These are phyloP conservation scores for Podospora pseudocomata DNA, from an alignment of 495 filamentous ascomycete species.

Conservation along the genomic window DNA sequence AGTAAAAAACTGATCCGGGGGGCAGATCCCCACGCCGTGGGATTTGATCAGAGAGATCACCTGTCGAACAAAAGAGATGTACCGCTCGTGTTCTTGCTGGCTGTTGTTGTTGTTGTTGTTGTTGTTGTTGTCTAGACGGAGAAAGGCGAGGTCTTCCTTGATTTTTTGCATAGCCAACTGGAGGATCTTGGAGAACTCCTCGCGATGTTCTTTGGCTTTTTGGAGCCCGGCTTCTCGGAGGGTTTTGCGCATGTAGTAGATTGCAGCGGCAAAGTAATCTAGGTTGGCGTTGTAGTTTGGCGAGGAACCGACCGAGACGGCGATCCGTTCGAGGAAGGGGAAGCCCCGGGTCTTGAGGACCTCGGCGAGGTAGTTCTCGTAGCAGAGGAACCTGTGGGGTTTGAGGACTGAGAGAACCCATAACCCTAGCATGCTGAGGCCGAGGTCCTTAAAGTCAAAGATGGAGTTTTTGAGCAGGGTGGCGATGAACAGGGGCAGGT, in stretches of 20 bases:
- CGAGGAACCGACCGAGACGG: constrained; percentile 25
- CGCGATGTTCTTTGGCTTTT: constrained; percentile 27
- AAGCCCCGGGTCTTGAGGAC: constrained; percentile 33
- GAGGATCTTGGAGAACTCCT: constrained; percentile 36
- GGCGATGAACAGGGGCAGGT: constrained; percentile 40
- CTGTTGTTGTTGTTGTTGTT: neutral
- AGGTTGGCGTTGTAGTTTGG: constrained; percentile 42
- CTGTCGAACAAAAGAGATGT: constrained; percentile 44
- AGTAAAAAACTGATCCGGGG: constrained; percentile 46
- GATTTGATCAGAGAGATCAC: constrained; percentile 46
- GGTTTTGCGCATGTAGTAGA: constrained; percentile 44
- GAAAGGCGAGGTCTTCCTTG: constrained; percentile 39
- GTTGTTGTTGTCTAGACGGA: constrained; percentile 27
- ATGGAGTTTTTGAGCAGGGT: constrained; percentile 37
- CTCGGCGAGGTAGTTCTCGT: constrained; percentile 44
- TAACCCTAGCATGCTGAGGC: constrained; percentile 33
- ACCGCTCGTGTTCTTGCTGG: constrained; percentile 28
- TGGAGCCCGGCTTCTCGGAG: constrained; percentile 26
- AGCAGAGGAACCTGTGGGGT: constrained; percentile 34
- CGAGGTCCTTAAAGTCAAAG: constrained; percentile 42
- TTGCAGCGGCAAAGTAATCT: constrained; percentile 36
- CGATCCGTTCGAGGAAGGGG: constrained; percentile 32
- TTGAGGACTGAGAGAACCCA: constrained; percentile 41
- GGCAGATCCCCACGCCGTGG: constrained; percentile 42
- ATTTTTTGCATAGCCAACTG: constrained; percentile 47